Conservation (phyloP, 805 yeast genomes). For the Yarrowia sp. region DNA sequence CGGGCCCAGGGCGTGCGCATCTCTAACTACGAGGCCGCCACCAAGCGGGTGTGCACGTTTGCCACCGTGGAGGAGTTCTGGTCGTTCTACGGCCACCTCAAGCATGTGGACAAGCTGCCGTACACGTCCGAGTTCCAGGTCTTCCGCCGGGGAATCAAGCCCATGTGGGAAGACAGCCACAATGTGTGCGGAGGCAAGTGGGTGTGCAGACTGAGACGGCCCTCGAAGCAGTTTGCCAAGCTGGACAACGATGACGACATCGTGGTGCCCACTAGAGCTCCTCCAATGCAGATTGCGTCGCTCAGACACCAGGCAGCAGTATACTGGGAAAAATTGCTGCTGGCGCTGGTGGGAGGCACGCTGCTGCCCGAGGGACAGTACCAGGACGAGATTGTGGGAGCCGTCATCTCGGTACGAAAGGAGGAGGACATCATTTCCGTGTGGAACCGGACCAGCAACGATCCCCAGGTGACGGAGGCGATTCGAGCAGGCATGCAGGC, state of each 20-base stretch:
- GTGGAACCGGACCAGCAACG: slow-evolving; percentile 59
- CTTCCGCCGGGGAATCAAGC: slow-evolving; percentile 65
- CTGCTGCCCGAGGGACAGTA: slow-evolving; percentile 48
- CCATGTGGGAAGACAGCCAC: slow-evolving; percentile 72
- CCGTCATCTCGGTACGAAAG: slow-evolving; percentile 64
- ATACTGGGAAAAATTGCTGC: slow-evolving; percentile 55
- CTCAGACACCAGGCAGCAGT: slow-evolving; percentile 43
- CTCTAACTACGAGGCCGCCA: slow-evolving; percentile 46
- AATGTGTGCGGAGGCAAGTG: slow-evolving; percentile 69
- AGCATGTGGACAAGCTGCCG: slow-evolving; percentile 44
- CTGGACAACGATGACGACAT: slow-evolving; percentile 20
- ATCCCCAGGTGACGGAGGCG: slow-evolving; percentile 48
- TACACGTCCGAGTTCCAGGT: slow-evolving; percentile 59
- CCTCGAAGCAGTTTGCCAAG: slow-evolving; percentile 41
- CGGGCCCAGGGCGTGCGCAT: slow-evolving; percentile 45
- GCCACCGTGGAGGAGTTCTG: slow-evolving; percentile 93
- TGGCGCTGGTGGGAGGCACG: slow-evolving; percentile 60
- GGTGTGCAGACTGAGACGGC: slow-evolving; percentile 60
- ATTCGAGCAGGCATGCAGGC: slow-evolving; percentile 43
- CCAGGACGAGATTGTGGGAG: slow-evolving; percentile 57
- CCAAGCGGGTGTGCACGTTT: slow-evolving; percentile 83
- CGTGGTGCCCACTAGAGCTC: slow-evolving; percentile 34
- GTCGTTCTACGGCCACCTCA: slow-evolving; percentile 83
- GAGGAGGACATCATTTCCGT: slow-evolving; percentile 66
- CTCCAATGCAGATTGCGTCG: slow-evolving; percentile 35